A percentile compares a stretch with the other conserved stretches of the same genome.
phyloP scores from a whole-genome alignment of 139 green algal species.

The Chara braunii region DNA sequence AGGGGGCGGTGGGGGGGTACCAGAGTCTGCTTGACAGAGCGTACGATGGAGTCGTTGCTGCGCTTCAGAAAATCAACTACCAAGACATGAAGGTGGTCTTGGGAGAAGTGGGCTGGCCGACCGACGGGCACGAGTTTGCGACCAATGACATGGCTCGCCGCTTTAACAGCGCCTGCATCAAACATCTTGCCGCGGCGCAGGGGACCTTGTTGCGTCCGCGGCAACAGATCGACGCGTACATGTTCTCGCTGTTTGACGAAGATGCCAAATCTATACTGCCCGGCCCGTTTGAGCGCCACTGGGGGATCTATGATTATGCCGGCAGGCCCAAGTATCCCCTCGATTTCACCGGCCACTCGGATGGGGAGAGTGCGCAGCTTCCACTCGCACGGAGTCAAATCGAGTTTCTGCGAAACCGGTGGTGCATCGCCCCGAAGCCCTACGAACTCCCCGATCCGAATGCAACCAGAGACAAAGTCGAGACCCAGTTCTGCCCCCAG shows the following conservation, averaged over 20 bases:
- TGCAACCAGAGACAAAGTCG: too few relatives aligned
- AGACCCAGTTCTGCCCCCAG: too few relatives aligned
- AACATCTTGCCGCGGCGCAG: not conserved
- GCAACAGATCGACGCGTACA: constrained; percentile 2
- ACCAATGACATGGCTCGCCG: not conserved
- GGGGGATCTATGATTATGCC: constrained; percentile 12
- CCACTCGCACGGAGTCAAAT: too few relatives aligned
- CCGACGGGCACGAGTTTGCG: constrained; percentile 3
- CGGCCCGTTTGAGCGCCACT: constrained; percentile 16
- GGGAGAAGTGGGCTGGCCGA: constrained; percentile 20
- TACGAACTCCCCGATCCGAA: too few relatives aligned
- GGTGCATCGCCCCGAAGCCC: too few relatives aligned
- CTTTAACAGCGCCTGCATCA: constrained; percentile 8
- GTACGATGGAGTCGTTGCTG: not conserved
- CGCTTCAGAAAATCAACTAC: constrained; percentile 1
- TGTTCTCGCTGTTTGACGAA: constrained; percentile 27
- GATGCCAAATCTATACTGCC: constrained; percentile 7
- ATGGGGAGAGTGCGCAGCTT: too few relatives aligned
- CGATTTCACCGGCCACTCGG: constrained; percentile 15
- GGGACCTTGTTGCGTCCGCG: constrained; percentile 7
- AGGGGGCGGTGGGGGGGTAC: not conserved
- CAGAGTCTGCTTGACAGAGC: constrained; percentile 14
- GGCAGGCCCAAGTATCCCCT: constrained; percentile 11
- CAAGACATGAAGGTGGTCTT: constrained; percentile 14
- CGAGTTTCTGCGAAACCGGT: too few relatives aligned